Percentiles rank a stretch among this genome's conserved stretches.
Conservation (phyloP, 1,284 basidiomycete genomes). For the Cryptococcus sp. region DNA sequence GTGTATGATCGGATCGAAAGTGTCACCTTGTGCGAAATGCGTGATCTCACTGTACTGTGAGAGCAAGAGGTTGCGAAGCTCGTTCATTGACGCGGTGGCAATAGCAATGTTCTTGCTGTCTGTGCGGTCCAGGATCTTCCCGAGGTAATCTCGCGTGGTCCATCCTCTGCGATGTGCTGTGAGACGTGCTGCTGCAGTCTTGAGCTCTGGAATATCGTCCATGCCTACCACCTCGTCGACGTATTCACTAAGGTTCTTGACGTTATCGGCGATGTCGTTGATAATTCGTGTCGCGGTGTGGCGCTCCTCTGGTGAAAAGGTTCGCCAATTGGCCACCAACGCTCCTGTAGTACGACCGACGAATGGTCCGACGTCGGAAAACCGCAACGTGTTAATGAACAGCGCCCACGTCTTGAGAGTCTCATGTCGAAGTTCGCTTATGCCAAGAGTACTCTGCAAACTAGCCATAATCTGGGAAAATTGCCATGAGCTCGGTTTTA, state of each 20-base stretch:
- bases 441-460: conserved; percentile 80
- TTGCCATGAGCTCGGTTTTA: conserved; percentile 9
- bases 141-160: conserved; percentile 63
- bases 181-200: conserved; percentile 59
- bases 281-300: conserved; percentile 65
- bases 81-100: conserved; percentile 71
- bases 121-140: conserved; percentile 72
- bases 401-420: conserved; percentile 79
- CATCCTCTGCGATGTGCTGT: conserved; percentile 58
- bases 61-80: conserved; percentile 70
- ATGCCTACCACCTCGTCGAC: conserved; percentile 80
- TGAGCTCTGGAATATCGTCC: conserved; percentile 68
- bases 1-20: conserved; percentile 78
- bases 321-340: conserved; percentile 74
- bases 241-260: conserved; percentile 56
- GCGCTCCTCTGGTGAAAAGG: conserved; percentile 62
- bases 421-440: conserved; percentile 70
- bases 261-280: conserved; percentile 71
- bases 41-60: conserved; percentile 62
- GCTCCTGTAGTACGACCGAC: conserved; percentile 87
- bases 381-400: conserved; percentile 72
- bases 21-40: conserved; percentile 73
- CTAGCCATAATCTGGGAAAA: conserved; percentile 83
- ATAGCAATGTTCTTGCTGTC: conserved; percentile 82
- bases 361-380: conserved; percentile 76